phyloP scores from a whole-genome alignment of 176 grass and related monocot genomes.

The Calamus simplicifolius region DNA sequence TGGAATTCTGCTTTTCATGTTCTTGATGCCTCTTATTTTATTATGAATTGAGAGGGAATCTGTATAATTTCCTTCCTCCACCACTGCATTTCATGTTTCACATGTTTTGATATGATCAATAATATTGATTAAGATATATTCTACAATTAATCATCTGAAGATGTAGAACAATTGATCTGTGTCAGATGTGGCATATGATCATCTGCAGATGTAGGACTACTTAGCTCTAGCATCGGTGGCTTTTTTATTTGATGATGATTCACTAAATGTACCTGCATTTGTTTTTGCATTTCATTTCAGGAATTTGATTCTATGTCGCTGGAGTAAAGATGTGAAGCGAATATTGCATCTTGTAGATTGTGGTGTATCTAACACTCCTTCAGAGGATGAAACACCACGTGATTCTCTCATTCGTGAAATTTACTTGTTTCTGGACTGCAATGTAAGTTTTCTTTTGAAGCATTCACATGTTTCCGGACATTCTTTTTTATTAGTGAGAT shows the following conservation, averaged over 20 bases:
- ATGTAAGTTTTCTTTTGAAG: conserved; percentile 53
- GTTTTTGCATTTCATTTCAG: conserved; percentile 42
- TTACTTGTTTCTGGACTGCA: conserved; percentile 81
- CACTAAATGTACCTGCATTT: neutral
- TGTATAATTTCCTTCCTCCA: no score
- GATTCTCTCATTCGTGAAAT: conserved; percentile 65
- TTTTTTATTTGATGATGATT: conserved; percentile 8
- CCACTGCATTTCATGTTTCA: no score
- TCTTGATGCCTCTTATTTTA: no score
- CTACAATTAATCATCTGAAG: no score
- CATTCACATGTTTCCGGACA: conserved; percentile 4
- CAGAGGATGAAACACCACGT: conserved; percentile 39
- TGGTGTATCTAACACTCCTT: conserved; percentile 56
- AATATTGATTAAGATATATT: no score
- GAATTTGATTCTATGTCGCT: conserved; percentile 76
- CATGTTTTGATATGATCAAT: no score
- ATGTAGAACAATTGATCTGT: no score
- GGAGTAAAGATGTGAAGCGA: conserved; percentile 85
- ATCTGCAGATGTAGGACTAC: no score
- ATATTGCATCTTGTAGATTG: conserved; percentile 62
- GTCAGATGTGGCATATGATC: no score
- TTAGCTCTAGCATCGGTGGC: neutral
- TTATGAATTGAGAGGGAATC: no score
- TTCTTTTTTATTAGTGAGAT: neutral
- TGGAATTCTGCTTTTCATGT: no score